Percentiles rank a stretch among this genome's conserved stretches.
These are phyloP conservation scores for Pseudogymnoascus pannorum DNA, from an alignment of 2,329 filamentous ascomycete genomes.

Conservation along the genomic window DNA sequence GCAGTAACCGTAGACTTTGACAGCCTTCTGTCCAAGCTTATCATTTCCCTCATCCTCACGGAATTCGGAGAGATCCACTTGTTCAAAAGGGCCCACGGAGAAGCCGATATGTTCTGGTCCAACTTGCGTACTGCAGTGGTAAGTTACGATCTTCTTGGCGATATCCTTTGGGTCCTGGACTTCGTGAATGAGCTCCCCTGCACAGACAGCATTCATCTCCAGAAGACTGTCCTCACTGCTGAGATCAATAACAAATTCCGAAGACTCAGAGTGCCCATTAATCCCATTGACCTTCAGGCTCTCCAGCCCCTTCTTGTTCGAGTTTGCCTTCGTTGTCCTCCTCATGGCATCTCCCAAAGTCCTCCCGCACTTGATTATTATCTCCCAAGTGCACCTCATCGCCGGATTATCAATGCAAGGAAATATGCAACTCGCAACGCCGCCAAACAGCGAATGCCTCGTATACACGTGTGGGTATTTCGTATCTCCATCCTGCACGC, in stretches of 20 bases:
- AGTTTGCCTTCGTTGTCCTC: slow-evolving; percentile 35
- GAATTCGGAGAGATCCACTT: slow-evolving; percentile 82
- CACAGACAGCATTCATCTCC: slow-evolving; percentile 86
- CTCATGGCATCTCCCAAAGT: slow-evolving; percentile 72
- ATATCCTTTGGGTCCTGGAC: slow-evolving; percentile 67
- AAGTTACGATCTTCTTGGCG: slow-evolving; percentile 80
- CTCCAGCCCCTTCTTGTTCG: slow-evolving; percentile 33
- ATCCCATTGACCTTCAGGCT: slow-evolving; percentile 13
- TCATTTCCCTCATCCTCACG: slow-evolving; percentile 88
- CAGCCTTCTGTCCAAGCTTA: slow-evolving; percentile 77
- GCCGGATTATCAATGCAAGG: slow-evolving; percentile 85
- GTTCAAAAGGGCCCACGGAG: slow-evolving; percentile 88
- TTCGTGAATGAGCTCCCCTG: slow-evolving; percentile 82
- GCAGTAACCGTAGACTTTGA: slow-evolving; percentile 87
- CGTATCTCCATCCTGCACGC: slow-evolving; percentile 68
- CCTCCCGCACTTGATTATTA: slow-evolving; percentile 77
- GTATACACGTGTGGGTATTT: slow-evolving; percentile 92
- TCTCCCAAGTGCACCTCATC: slow-evolving; percentile 76
- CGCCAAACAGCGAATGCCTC: slow-evolving; percentile 68
- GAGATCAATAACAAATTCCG: slow-evolving; percentile 29
- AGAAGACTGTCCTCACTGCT: slow-evolving; percentile 76
- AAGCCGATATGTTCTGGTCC: slow-evolving; percentile 89
- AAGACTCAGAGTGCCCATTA: slow-evolving; percentile 22
- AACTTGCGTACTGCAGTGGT: slow-evolving; percentile 66
- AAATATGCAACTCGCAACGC: slow-evolving; percentile 78